Percentiles rank a stretch among this genome's conserved stretches.
Evolutionary conservation across 2,329 filamentous ascomycete species (phyloP).

Genomic region (Fusarium staphyleae): DNA sequence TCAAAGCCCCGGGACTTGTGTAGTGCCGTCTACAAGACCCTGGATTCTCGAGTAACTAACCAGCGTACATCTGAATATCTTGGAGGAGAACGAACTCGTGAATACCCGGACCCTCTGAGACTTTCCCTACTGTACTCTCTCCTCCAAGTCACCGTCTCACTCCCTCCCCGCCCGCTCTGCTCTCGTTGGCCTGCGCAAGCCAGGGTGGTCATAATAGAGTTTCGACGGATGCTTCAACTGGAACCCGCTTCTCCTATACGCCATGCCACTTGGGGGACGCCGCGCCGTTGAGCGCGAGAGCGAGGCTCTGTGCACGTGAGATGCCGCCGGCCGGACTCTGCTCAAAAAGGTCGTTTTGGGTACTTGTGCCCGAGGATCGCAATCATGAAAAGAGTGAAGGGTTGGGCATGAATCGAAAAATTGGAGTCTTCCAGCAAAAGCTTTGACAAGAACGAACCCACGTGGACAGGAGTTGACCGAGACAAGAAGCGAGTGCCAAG

Average conservation of each 20-base stretch:
- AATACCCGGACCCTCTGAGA: background rate
- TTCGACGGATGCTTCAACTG: constrained; percentile 19
- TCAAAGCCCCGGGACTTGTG: too few species aligned
- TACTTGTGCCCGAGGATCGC: too few species aligned
- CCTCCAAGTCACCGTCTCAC: background rate
- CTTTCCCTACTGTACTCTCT: background rate
- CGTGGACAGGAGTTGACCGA: background rate
- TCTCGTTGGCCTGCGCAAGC: constrained; percentile 11
- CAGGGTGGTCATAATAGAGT: constrained; percentile 31
- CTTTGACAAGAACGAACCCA: background rate
- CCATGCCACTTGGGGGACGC: constrained; percentile 34
- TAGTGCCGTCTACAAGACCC: too few species aligned
- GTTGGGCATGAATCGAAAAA: constrained; percentile 3
- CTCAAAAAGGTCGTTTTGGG: background rate
- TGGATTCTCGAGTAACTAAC: too few species aligned
- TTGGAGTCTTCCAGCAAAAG: background rate
- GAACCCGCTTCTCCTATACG: constrained; percentile 7
- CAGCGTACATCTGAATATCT: too few species aligned
- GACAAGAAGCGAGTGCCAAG: background rate
- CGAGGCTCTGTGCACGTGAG: constrained; percentile 23
- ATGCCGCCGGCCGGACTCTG: constrained; percentile 22
- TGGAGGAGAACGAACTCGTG: too few species aligned
- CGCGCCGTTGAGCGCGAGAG: constrained; percentile 24
- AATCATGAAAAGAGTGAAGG: background rate
- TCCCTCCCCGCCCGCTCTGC: background rate